A percentile compares a stretch with the other conserved stretches of the same genome.
Conservation (phyloP, 2,329 filamentous ascomycete species). For the Thermochaetoides dissita region DNA sequence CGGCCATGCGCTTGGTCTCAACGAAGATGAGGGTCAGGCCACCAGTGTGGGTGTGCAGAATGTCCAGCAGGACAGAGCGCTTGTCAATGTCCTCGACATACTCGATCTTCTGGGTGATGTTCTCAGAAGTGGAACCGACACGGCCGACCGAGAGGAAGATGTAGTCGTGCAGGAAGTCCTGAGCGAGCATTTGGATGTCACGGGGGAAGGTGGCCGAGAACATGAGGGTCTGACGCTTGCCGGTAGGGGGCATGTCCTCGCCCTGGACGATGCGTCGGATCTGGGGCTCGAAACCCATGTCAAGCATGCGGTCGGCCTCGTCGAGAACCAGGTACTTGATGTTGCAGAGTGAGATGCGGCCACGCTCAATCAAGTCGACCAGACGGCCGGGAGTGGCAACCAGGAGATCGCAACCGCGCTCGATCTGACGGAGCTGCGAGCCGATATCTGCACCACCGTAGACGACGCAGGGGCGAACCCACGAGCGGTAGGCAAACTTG, state of each 20-base stretch:
- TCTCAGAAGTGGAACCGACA: conserved; percentile 98
- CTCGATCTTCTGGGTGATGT: conserved; percentile 97
- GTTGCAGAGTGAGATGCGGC: conserved; percentile 91
- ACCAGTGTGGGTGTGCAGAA: conserved; percentile 82
- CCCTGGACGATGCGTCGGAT: conserved; percentile 97
- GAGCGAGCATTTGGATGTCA: conserved; percentile 97
- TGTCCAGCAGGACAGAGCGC: conserved; percentile 92
- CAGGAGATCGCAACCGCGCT: conserved; percentile 89
- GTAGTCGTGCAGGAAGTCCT: conserved; percentile 98
- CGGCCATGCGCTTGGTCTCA: conserved; percentile 98
- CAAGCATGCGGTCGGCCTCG: conserved; percentile 99
- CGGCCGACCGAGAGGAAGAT: conserved; percentile 97
- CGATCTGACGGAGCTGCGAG: conserved; percentile 93
- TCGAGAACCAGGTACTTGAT: conserved; percentile 99
- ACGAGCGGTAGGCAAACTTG: conserved; percentile 97
- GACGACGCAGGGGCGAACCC: conserved; percentile 95
- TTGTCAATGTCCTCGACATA: conserved; percentile 94
- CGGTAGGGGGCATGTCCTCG: conserved; percentile 85
- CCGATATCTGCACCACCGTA: conserved; percentile 99
- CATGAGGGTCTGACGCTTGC: conserved; percentile 93
- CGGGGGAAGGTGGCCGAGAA: conserved; percentile 98
- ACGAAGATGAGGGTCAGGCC: conserved; percentile 96
- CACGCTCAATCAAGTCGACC: conserved; percentile 95
- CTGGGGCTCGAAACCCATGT: conserved; percentile 99
- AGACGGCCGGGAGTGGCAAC: conserved; percentile 95